Percentiles rank a stretch among this genome's conserved stretches.
Evolutionary conservation across 768 basidiomycete genomes (phyloP).

Genomic region (Pholiota conissans): DNA sequence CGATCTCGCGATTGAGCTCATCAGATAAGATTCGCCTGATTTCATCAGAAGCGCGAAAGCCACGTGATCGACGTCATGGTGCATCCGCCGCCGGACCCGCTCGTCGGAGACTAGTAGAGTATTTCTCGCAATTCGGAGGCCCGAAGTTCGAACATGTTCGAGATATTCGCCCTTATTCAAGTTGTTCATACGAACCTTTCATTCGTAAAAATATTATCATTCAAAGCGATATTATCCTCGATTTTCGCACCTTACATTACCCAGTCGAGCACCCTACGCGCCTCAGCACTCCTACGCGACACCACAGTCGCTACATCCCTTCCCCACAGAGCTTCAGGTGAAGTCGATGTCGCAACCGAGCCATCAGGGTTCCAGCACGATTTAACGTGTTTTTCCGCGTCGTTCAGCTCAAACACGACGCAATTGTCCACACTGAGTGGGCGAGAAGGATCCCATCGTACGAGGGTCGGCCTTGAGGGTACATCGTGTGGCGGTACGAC

Average conservation of each 20-base stretch:
- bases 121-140: no score
- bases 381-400: constrained; percentile 66
- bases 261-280: constrained; percentile 56
- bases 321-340: constrained; percentile 71
- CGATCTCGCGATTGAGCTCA: background rate
- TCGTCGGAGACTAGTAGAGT: no score
- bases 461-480: constrained; percentile 68
- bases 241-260: constrained; percentile 10
- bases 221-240: no score
- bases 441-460: constrained; percentile 74
- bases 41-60: background rate
- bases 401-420: constrained; percentile 77
- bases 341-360: constrained; percentile 17
- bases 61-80: no score
- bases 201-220: no score
- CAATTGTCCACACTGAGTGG: constrained; percentile 79
- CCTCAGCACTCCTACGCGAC: constrained; percentile 56
- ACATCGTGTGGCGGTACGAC: constrained; percentile 77
- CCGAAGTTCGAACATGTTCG: no score
- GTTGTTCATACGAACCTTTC: no score
- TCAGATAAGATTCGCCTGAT: background rate
- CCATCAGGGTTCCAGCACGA: constrained; percentile 37
- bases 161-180: no score
- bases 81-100: no score
- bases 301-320: constrained; percentile 59